Base-by-base conservation (phyloP, 192 early-diverging fungal species). In the Coemansia sp. region DNA sequence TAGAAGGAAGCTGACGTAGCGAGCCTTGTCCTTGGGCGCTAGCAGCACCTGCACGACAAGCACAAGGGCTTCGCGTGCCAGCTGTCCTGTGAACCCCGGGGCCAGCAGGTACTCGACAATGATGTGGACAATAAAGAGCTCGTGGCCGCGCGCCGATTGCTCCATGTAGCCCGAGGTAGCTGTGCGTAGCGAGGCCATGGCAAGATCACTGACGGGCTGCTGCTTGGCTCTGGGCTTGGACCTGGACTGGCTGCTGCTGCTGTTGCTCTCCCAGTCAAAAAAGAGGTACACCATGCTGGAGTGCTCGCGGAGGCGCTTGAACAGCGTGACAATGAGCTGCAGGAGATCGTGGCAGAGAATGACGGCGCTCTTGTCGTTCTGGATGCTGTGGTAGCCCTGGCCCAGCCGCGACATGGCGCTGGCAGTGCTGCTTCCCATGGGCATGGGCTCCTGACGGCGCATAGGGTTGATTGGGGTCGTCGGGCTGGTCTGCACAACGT, bases 41-140 rank as follows among this genome's bases (percentile, higher is more conserved):
- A 67, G 32, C 23, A 74, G 52, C 25, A 63, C 72, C 29, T 59
- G 72, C 26, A 64, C 65, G 0, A 64, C 55, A 9, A 67, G 64
- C 6, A 74, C 65, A 20, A 74, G 60, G 1, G 72, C 64, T n/a
- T 74, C 72, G 24, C 72, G 55, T 5, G 72, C 72, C 15, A 74
- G 38, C 45, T 58, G 59, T 24, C 72, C 72, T 0, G 60, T 59
- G 11, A 34, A 7, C 4, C 72, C 72, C 17, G 72, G 72, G 14
- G 72, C 72, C 38, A 74, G 27, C 25, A 74, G 47, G 19, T 74
- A 64, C 57, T 74, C 64, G 48, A 67, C 53, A 11, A 74, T 50
- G 4, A 62, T 34, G 36, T 62, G 64, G 36, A 74, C 36, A 15
- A 74, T 63, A 15, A 74, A 60, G 46, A 67, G 53, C 49, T 74